These are phyloP conservation scores for Flaveria sonorensis DNA, from an alignment of 129 eudicot species.

Conservation along the genomic window DNA sequence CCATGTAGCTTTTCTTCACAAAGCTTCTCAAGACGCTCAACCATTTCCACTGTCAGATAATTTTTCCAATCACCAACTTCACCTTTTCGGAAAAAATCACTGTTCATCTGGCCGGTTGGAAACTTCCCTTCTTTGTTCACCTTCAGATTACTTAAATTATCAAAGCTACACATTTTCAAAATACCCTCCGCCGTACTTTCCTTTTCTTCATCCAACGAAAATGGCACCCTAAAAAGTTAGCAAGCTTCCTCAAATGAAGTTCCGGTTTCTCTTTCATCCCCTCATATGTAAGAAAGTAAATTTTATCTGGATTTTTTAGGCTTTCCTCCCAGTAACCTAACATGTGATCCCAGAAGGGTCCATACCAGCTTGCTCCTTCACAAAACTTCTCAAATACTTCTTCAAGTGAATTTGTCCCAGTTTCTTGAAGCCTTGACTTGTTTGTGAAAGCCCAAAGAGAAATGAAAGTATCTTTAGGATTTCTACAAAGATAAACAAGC, in stretches of 20 bases:
- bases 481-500: conserved; percentile 41
- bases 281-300: conserved; percentile 56
- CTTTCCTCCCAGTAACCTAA: conserved; percentile 40
- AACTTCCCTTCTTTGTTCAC: conserved; percentile 56
- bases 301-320: conserved; percentile 36
- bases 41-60: conserved; percentile 43
- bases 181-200: conserved; percentile 38
- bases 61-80: conserved; percentile 55
- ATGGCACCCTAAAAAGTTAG: conserved; percentile 53
- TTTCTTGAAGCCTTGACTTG: conserved; percentile 35
- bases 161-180: conserved; percentile 52
- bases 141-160: conserved; percentile 44
- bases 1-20: conserved; percentile 27
- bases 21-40: conserved; percentile 34
- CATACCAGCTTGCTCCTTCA: conserved; percentile 40
- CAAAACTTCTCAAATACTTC: conserved; percentile 44
- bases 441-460: conserved; percentile 62
- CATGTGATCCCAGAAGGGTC: conserved; percentile 57
- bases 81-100: conserved; percentile 41
- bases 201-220: conserved; percentile 45
- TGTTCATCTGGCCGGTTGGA: conserved; percentile 20
- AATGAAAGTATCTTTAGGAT: conserved; percentile 58
- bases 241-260: conserved; percentile 38
- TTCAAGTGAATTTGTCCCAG: conserved; percentile 25
- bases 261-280: conserved; percentile 46